Base-by-base conservation (phyloP, 371 early-diverging fungal genomes). In the Amoeboaphelidium protococcarum region DNA sequence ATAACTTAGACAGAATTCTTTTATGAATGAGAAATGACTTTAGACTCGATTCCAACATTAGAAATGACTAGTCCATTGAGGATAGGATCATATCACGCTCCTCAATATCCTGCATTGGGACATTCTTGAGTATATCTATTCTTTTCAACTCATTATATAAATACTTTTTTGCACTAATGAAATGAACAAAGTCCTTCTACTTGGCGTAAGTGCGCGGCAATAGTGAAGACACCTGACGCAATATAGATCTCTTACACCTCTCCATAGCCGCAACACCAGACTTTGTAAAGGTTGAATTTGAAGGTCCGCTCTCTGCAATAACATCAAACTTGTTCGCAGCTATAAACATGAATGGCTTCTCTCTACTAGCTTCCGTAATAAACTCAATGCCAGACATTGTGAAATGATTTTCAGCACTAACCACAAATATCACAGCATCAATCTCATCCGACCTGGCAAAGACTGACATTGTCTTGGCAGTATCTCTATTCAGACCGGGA, bases 371-470 rank as follows among this genome's bases (percentile, higher is more conserved):
- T 49, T 76, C 85, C 58, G 71, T 68, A 56, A 96, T 65, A 62
- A 96, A 96, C 65, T 96, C 86, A 49, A 80, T 78, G 41, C 86
- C 89, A 44, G 89, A 88, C 27, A 91, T 73, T 1, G 96, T 96
- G 55, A 96, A 91, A 59, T 91, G 92, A 56, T 96, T 92, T 58
- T 88, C 94, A 19, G 96, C 91, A 56, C 85, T 85, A 42, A 96
- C 90, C 16, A 91, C 86, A 72, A 96, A 95, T 10, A 96, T 83
- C 44, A 96, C 80, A 4, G 90, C 92, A 56, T 96, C 96, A 56
- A 96, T 96, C 57, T 90, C 90, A 55, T 90, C 87, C 62, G 92
- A 91, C 47, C 86, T 78, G 12, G 92, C 81, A 72, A 92, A 89
- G 2, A 92, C 68, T 45, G 84, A 76, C 10, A 82, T 90, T 22